These are phyloP conservation scores for Thamnidium elegans DNA, from an alignment of 192 early-diverging fungal genomes.

Conservation along the genomic window DNA sequence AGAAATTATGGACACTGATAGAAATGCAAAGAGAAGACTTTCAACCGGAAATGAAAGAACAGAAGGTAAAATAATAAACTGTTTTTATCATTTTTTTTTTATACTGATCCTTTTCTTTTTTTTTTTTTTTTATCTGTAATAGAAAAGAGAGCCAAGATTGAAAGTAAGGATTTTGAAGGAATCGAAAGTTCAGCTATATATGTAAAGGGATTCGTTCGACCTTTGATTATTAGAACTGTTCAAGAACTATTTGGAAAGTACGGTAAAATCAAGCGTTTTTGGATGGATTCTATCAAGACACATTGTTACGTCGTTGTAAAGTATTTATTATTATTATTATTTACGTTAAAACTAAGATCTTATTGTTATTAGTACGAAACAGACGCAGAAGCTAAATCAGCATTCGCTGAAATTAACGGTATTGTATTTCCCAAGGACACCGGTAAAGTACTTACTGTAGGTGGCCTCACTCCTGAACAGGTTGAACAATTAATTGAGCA, in stretches of 20 bases:
- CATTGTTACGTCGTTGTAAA: slow-evolving; percentile 63
- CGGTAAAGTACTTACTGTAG: slow-evolving; percentile 23
- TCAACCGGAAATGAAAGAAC: neutral
- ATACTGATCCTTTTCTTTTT: neutral
- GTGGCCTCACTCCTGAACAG: slow-evolving; percentile 17
- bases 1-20: neutral
- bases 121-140: neutral
- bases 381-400: slow-evolving; percentile 23
- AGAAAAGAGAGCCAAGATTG: slow-evolving; percentile 11
- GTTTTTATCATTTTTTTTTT: neutral
- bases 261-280: slow-evolving; percentile 52
- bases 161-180: slow-evolving; percentile 7
- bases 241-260: slow-evolving; percentile 45
- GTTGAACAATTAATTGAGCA: slow-evolving; percentile 27
- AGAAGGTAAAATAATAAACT: neutral
- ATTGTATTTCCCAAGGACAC: slow-evolving; percentile 30
- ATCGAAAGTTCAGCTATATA: slow-evolving; percentile 34
- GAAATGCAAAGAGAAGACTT: neutral
- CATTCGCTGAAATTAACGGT: slow-evolving; percentile 23
- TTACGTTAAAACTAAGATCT: slow-evolving; percentile 30
- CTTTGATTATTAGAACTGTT: slow-evolving; percentile 36
- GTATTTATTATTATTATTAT: neutral
- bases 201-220: slow-evolving; percentile 60
- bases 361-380: slow-evolving; percentile 58
- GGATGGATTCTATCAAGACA: slow-evolving; percentile 63